Base-by-base conservation (phyloP, 805 yeast genomes). In the Cyberlindnera maclurae region DNA sequence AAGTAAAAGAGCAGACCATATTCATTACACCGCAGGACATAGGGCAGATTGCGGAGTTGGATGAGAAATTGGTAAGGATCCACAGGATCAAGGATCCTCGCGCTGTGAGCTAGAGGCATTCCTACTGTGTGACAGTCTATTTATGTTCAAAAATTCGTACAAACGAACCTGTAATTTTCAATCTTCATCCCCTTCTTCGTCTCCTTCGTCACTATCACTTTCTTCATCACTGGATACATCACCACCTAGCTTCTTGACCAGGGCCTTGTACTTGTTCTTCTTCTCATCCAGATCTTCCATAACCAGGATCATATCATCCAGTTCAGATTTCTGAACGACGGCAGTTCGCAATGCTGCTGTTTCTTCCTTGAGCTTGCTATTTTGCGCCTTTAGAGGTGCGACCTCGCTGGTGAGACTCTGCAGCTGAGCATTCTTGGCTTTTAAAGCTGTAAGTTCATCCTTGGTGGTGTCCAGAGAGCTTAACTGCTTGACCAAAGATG, bases 11-110 rank as follows among this genome's bases (percentile, higher is more conserved):
- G 1, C 98, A 90, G 60, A 82, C 95, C 1, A 80, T 90, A 6
- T 86, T 90, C 49, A 90, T 90, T 33, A 90, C 98, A 0, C 98
- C 98, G 0, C 94, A 88, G 53, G 95, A 87, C 56, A 82, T 90
- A 46, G 77, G 75, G 3, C 67, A 65, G 38, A 68, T 66, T 30
- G 77, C 85, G 1, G 75, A 77, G 15, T 69, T 82, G 31, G 80
- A 78, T n/a, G 77, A 73, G 29, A 69, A 64, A 15, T 67, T 70
- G 36, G 85, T 83, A 4, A 68, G 64, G 40, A 82, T 84, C 24
- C 88, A 81, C 50, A 75, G 70, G 50, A 78, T 83, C 49, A 60
- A 54, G 41, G 71, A 67, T 42, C 71, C 70, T 12, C 55, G 59
- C 33, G 45, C 50, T 5, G 8, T 8, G 8, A 20, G 24, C 24